phyloP scores from a whole-genome alignment of 805 yeast species.

The Ogataea ganodermae region DNA sequence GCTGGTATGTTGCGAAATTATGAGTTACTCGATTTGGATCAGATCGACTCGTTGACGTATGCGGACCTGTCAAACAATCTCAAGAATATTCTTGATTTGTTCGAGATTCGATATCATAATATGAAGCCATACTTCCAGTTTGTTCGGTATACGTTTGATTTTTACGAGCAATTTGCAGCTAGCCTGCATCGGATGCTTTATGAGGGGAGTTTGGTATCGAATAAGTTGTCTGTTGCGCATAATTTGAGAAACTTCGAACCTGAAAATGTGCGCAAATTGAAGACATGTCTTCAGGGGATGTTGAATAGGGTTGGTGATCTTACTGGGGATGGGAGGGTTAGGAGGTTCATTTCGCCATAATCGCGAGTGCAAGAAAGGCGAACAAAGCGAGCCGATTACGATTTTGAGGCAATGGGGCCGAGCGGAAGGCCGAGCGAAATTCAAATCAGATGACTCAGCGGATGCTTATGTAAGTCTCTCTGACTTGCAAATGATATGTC shows the following conservation, averaged over 20 bases:
- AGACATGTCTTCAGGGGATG: slow-evolving; percentile 20
- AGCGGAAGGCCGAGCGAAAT: too few relatives aligned
- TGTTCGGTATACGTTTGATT: slow-evolving; percentile 16
- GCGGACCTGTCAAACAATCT: slow-evolving; percentile 19
- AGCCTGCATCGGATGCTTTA: slow-evolving; percentile 17
- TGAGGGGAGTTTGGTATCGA: slow-evolving; percentile 14
- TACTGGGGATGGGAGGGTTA: not conserved
- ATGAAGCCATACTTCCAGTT: slow-evolving; percentile 19
- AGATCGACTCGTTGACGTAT: slow-evolving; percentile 13
- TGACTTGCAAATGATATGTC: too few relatives aligned
- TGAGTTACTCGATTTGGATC: slow-evolving; percentile 11
- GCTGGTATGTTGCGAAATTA: slow-evolving; percentile 10
- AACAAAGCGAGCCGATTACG: not conserved
- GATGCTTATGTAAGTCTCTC: too few relatives aligned
- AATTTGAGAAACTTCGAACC: slow-evolving; percentile 12
- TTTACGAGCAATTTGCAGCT: slow-evolving; percentile 19
- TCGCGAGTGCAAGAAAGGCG: not conserved
- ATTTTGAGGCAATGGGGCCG: too few relatives aligned
- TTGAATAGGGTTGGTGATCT: slow-evolving; percentile 6
- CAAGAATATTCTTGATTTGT: slow-evolving; percentile 16
- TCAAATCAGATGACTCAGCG: too few relatives aligned
- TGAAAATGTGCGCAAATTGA: slow-evolving; percentile 12
- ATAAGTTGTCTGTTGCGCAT: slow-evolving; percentile 10
- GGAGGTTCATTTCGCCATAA: not conserved
- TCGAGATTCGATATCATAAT: slow-evolving; percentile 18